These are phyloP conservation scores for Chondrostereum purpureum DNA, from an alignment of 1,284 basidiomycete genomes.

Conservation along the genomic window DNA sequence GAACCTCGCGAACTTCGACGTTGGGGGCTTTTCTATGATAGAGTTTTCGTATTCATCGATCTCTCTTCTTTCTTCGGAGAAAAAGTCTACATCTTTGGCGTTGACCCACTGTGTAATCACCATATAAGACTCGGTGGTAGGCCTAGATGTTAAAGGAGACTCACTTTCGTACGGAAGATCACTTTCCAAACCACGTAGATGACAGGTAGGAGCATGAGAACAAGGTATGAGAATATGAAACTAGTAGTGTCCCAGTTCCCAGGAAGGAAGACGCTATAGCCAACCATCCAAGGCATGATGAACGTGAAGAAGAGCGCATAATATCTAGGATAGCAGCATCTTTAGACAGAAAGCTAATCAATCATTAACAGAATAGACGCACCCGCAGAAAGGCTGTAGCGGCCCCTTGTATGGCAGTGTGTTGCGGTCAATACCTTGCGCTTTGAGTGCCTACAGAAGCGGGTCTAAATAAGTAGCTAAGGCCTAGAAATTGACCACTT, in stretches of 20 bases:
- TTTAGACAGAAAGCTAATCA: neutral
- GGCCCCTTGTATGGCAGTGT: constrained; percentile 42
- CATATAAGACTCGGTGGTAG: neutral
- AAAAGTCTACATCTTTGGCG: constrained; percentile 30
- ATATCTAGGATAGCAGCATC: constrained; percentile 21
- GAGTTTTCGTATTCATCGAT: constrained; percentile 31
- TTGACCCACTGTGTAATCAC: constrained; percentile 25
- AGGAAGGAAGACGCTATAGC: constrained; percentile 48
- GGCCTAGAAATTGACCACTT: constrained; percentile 13
- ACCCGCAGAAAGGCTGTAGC: constrained; percentile 48
- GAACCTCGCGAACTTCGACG: neutral
- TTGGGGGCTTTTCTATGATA: neutral
- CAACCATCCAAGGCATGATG: constrained; percentile 47
- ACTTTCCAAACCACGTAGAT: constrained; percentile 58
- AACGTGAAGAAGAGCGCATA: constrained; percentile 38
- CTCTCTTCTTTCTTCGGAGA: constrained; percentile 28
- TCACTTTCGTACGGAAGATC: constrained; percentile 40
- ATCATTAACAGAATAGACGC: constrained; percentile 12
- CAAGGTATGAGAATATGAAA: constrained; percentile 49
- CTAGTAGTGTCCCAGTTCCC: constrained; percentile 47
- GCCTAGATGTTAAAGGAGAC: constrained; percentile 10
- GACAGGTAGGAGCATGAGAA: constrained; percentile 45
- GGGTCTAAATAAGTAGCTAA: constrained; percentile 1
- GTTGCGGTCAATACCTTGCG: constrained; percentile 54
- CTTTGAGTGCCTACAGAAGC: constrained; percentile 41